Percentiles rank a stretch among this genome's conserved stretches.
These are phyloP conservation scores for Centella asiatica DNA, from an alignment of 129 eudicot species.

Conservation along the genomic window DNA sequence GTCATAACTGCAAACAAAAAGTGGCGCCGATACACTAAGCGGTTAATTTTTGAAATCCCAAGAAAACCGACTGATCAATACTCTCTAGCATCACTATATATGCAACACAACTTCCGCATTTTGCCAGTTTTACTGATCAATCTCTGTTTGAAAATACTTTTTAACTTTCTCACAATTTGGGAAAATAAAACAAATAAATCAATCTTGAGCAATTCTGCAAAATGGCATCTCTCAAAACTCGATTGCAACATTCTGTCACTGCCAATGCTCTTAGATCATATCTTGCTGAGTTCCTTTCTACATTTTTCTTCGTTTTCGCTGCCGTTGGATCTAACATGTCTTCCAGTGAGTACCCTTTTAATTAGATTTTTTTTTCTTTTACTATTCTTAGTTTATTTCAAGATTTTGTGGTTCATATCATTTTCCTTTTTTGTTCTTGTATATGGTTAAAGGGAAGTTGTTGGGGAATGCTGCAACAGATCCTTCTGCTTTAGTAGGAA, in stretches of 20 bases:
- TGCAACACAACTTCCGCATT: background rate
- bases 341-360: slow-evolving; percentile 28
- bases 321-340: slow-evolving; percentile 77
- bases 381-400: background rate
- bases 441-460: slow-evolving; percentile 47
- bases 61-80: background rate
- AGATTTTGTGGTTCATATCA: background rate
- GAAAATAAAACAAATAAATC: too few relatives aligned
- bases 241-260: slow-evolving; percentile 52
- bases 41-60: slow-evolving; percentile 1
- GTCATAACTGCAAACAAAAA: background rate
- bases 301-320: slow-evolving; percentile 81
- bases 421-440: background rate
- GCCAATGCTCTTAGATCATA: slow-evolving; percentile 62
- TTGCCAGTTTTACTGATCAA: background rate
- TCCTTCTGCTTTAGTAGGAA: slow-evolving; percentile 53
- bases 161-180: background rate
- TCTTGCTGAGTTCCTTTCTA: slow-evolving; percentile 90
- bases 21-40: slow-evolving; percentile 1
- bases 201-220: slow-evolving; percentile 12
- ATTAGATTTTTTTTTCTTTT: background rate
- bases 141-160: background rate
- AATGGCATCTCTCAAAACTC: slow-evolving; percentile 52
- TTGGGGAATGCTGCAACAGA: slow-evolving; percentile 39
- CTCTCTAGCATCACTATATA: too few relatives aligned